Percentiles rank a stretch among this genome's conserved stretches.
These are phyloP conservation scores for Lactarius sp. DNA, from an alignment of 768 basidiomycete species.

Conservation along the genomic window DNA sequence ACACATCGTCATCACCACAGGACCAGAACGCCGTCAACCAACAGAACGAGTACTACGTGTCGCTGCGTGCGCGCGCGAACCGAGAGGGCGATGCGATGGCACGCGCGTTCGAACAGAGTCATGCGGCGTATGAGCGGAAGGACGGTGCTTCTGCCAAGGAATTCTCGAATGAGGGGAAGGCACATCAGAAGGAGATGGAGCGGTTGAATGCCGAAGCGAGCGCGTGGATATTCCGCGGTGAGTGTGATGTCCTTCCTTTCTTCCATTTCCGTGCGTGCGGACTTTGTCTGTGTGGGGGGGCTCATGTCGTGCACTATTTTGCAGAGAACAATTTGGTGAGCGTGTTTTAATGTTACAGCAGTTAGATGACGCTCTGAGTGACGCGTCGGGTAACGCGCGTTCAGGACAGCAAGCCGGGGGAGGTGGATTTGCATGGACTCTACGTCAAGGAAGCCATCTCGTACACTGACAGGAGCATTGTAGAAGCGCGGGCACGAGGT, in stretches of 20 bases:
- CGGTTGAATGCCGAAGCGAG: conserved; percentile 74
- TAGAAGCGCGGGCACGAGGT: conserved; percentile 58
- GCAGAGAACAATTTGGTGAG: conserved; percentile 72
- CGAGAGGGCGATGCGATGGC: conserved; percentile 79
- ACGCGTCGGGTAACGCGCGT: neutral
- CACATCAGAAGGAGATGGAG: conserved; percentile 74
- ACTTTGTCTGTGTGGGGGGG: neutral
- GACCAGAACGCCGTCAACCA: conserved; percentile 61
- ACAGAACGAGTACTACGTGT: conserved; percentile 60
- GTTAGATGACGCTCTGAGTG: neutral
- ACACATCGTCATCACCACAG: conserved; percentile 27
- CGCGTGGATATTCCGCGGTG: conserved; percentile 82
- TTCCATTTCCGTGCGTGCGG: neutral
- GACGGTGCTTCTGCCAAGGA: conserved; percentile 80
- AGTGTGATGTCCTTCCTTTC: conserved; percentile 21
- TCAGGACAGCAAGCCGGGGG: conserved; percentile 63
- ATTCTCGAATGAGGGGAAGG: conserved; percentile 74
- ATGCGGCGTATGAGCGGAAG: conserved; percentile 65
- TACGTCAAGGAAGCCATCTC: conserved; percentile 91
- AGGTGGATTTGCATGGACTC: conserved; percentile 86
- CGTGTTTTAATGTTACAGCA: neutral
- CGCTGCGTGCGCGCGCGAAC: conserved; percentile 70
- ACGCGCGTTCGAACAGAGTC: conserved; percentile 61
- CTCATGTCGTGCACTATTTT: neutral
- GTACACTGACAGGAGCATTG: conserved; percentile 64